Percentiles rank a stretch among this genome's conserved stretches.
These are phyloP conservation scores for Blakeslea trispora DNA, from an alignment of 371 early-diverging fungal species.

Conservation along the genomic window DNA sequence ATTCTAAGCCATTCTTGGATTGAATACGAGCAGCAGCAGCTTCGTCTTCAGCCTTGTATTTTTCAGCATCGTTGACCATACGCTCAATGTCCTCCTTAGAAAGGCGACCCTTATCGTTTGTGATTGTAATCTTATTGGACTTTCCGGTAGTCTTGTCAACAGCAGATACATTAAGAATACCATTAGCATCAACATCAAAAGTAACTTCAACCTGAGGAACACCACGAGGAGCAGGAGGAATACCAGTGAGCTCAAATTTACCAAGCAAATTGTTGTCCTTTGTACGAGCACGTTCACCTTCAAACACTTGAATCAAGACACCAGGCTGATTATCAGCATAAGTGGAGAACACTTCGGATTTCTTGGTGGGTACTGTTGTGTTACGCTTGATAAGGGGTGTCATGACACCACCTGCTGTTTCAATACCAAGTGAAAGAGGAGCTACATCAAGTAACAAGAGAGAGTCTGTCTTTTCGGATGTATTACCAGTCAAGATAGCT, in stretches of 20 bases:
- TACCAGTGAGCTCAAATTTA: constrained; percentile 82
- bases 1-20: constrained; percentile 85
- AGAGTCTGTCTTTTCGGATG: constrained; percentile 57
- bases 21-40: constrained; percentile 79
- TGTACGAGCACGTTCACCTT: constrained; percentile 88
- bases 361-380: constrained; percentile 87
- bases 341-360: constrained; percentile 90
- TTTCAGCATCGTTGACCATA: constrained; percentile 88
- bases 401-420: constrained; percentile 87
- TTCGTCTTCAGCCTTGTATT: constrained; percentile 87
- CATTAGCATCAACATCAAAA: constrained; percentile 93
- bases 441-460: constrained; percentile 84
- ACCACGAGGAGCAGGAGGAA: constrained; percentile 88
- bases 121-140: constrained; percentile 81
- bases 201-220: constrained; percentile 89
- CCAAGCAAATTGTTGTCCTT: constrained; percentile 91
- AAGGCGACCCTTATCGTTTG: constrained; percentile 88
- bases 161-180: constrained; percentile 91
- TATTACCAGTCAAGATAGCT: constrained; percentile 70
- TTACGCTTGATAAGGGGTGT: constrained; percentile 77
- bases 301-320: constrained; percentile 88
- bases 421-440: constrained; percentile 89
- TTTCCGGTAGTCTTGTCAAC: constrained; percentile 88
- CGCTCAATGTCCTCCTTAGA: constrained; percentile 88
- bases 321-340: constrained; percentile 90